Evolutionary conservation across 2,329 filamentous ascomycete species (phyloP), one percentile per base, ranked within the genome.

Genomic region (Pyrenochaeta sp.): DNA sequence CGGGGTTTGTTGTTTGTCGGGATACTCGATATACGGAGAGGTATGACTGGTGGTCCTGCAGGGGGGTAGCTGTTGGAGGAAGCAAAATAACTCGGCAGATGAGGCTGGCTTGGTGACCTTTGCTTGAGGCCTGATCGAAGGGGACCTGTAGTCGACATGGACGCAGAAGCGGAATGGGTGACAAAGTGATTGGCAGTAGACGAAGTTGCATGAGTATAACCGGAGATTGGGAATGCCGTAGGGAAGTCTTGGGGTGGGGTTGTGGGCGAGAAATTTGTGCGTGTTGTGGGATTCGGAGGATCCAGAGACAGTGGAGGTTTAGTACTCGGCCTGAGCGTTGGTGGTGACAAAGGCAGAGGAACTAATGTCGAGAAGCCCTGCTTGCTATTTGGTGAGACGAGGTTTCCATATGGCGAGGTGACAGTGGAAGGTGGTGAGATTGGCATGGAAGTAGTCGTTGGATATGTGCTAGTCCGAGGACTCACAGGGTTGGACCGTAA

Each of bases 1-100:
- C 67, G 62, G 3, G 67, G 60, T 35, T 60, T 55, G 9, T 51
- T 61, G 31, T 69, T 60, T 2, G 60, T 36, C 3, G 67, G 67
- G 10, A 71, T 69, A 18, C 61, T 65, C 9, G 63, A 67, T 14
- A 69, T 69, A 7, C 67, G 60, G 7, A 69, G 41, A 8, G 67
- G 67, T 31, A 71, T 71, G 5, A 51, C 51, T 3, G 66, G 67
- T 1, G 63, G 59, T 13, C 41, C 45, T n/a, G 36, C 35, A 20
- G 39, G 27, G 11, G 35, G 14, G 20, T 52, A 45, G 28, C 41
- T 50, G 21, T 41, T 41, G 9, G 43, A 32, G 6, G 58, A 34
- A 4, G 58, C 14, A 2, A 58, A 26, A 27, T 53, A 58, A 8
- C 50, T 52, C 4, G 58, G 39, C 19, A 67, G 50, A 24, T 53